Conservation (phyloP, 2,329 filamentous ascomycete species). For the Cytospora paraplurivora region DNA sequence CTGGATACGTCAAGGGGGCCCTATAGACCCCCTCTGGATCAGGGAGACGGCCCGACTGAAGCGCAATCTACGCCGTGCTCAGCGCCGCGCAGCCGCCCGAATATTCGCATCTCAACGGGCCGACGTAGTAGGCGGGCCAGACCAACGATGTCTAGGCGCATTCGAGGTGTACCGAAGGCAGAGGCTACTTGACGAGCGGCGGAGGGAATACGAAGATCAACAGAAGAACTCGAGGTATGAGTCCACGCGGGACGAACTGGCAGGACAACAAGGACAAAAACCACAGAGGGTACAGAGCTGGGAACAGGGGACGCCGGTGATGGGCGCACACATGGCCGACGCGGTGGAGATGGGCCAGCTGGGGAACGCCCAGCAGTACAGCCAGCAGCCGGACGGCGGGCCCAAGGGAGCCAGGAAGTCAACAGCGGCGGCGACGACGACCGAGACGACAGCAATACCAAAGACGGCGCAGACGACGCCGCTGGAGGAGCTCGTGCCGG, state of each 20-base stretch:
- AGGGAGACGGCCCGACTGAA: constrained; percentile 53
- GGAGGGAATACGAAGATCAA: constrained; percentile 39
- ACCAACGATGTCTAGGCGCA: constrained; percentile 55
- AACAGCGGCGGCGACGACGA: not conserved
- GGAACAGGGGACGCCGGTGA: constrained; percentile 26
- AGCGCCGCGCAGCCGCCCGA: constrained; percentile 59
- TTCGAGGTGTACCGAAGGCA: constrained; percentile 56
- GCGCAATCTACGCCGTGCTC: constrained; percentile 56
- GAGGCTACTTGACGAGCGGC: constrained; percentile 39
- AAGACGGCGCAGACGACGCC: constrained; percentile 5
- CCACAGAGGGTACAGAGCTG: constrained; percentile 23
- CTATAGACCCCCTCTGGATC: constrained; percentile 59
- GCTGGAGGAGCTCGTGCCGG: constrained; percentile 51
- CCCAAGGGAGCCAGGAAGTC: constrained; percentile 29
- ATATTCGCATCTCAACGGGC: constrained; percentile 57
- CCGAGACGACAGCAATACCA: not conserved
- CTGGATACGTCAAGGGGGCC: constrained; percentile 57
- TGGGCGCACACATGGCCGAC: constrained; percentile 21
- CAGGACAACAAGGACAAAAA: constrained; percentile 29
- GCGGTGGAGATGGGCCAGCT: constrained; percentile 29
- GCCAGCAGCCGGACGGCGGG: constrained; percentile 24
- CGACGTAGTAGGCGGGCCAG: constrained; percentile 37
- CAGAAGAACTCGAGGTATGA: constrained; percentile 34
- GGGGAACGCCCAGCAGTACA: constrained; percentile 14
- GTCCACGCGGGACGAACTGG: constrained; percentile 26